Conservation (phyloP, 2,329 filamentous ascomycete genomes). For the Cladophialophora exuberans region DNA sequence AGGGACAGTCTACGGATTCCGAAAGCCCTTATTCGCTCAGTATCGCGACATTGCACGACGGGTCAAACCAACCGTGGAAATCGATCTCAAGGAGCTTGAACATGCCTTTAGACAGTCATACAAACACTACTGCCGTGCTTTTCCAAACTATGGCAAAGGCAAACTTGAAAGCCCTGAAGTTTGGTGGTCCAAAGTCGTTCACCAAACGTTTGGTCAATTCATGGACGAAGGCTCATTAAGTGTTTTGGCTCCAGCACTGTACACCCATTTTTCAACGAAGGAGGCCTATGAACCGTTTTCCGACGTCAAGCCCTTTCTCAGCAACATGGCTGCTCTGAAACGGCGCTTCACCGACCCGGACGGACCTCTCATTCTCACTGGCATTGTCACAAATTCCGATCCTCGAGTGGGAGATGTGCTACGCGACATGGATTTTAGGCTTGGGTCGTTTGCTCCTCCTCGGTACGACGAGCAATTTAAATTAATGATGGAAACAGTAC, state of each 20-base stretch:
- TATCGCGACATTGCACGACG: conserved; percentile 44
- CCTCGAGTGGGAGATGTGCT: conserved; percentile 47
- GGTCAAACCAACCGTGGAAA: conserved; percentile 37
- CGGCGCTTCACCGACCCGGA: conserved; percentile 10
- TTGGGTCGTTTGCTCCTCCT: conserved; percentile 40
- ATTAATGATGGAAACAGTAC: conserved; percentile 29
- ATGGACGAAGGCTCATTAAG: conserved; percentile 22
- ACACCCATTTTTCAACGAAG: conserved; percentile 44
- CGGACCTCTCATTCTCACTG: conserved; percentile 42
- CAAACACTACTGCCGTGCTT: conserved; percentile 37
- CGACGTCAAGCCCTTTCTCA: conserved; percentile 45
- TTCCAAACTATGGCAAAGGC: conserved; percentile 50
- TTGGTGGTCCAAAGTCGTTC: conserved; percentile 51
- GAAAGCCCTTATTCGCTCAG: conserved; percentile 43
- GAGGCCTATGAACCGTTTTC: conserved; percentile 47
- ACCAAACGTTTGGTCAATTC: conserved; percentile 40
- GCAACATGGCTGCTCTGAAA: conserved; percentile 36
- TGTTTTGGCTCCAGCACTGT: conserved; percentile 42
- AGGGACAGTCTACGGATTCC: conserved; percentile 48
- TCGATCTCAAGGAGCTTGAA: conserved; percentile 33
- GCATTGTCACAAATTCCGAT: conserved; percentile 52
- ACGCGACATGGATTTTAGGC: conserved; percentile 42
- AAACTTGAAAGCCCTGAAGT: conserved; percentile 42
- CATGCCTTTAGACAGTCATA: conserved; percentile 43
- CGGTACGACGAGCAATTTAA: too few relatives aligned